Evolutionary conservation across 345 rosid genomes (phyloP).

Genomic region (Triadica sebifera): DNA sequence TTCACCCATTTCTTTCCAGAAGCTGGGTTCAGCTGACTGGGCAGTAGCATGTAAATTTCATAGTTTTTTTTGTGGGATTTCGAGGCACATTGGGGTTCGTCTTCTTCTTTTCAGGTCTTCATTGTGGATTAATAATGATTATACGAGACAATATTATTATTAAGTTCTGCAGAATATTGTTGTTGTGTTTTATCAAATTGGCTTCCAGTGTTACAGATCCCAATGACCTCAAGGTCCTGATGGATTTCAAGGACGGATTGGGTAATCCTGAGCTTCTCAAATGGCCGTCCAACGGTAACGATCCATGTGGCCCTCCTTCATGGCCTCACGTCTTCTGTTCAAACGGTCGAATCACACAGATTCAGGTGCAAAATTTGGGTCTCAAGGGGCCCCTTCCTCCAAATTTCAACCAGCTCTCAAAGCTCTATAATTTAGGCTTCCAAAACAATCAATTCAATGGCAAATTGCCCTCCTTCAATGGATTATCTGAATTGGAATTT

Average conservation of each 20-base stretch:
- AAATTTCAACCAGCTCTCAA: constrained; percentile 51
- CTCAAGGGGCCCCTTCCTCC: constrained; percentile 62
- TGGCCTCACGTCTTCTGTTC: constrained; percentile 59
- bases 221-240: constrained; percentile 48
- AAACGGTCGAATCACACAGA: constrained; percentile 48
- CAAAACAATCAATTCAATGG: constrained; percentile 64
- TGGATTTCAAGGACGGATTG: constrained; percentile 54
- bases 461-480: constrained; percentile 52
- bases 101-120: background rate
- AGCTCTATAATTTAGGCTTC: constrained; percentile 52
- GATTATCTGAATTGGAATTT: constrained; percentile 46
- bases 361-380: constrained; percentile 56
- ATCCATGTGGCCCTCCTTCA: constrained; percentile 59
- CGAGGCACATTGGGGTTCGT: constrained; percentile 20
- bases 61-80: constrained; percentile 13
- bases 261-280: constrained; percentile 59
- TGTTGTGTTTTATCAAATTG: constrained; percentile 26
- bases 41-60: background rate
- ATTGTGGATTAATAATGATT: background rate
- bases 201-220: constrained; percentile 47
- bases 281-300: constrained; percentile 63
- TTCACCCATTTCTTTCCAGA: too few species aligned
- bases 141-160: background rate
- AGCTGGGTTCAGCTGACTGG: background rate
- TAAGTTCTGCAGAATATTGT: constrained; percentile 7